phyloP scores from a whole-genome alignment of 768 basidiomycete species.

The Amylocystis lapponica region DNA sequence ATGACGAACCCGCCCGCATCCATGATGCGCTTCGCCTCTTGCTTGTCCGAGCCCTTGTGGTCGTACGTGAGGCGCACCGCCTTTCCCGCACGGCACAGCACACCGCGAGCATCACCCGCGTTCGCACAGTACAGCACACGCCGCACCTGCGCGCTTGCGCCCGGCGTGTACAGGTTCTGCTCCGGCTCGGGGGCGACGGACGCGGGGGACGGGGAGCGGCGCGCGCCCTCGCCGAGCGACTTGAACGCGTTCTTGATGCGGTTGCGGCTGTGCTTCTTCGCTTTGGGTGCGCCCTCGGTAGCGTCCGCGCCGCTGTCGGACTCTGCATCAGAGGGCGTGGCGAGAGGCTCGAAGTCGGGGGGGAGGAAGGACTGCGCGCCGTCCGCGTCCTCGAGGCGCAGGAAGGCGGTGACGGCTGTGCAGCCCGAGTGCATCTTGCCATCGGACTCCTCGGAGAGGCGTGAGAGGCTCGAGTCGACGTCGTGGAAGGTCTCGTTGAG shows the following conservation, averaged over 20 bases:
- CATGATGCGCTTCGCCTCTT: constrained; percentile 95
- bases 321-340: constrained; percentile 3
- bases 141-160: constrained; percentile 29
- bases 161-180: constrained; percentile 10
- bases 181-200: constrained; percentile 5
- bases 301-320: constrained; percentile 32
- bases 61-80: constrained; percentile 95
- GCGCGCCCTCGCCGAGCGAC: constrained; percentile 35
- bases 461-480: constrained; percentile 80
- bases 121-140: constrained; percentile 94
- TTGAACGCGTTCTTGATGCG: constrained; percentile 53
- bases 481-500: constrained; percentile 93
- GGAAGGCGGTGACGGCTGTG: constrained; percentile 93
- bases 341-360: constrained; percentile 14
- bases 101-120: constrained; percentile 93
- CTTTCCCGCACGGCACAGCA: constrained; percentile 84
- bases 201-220: constrained; percentile 14
- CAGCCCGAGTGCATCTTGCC: constrained; percentile 96
- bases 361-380: constrained; percentile 66
- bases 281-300: constrained; percentile 36
- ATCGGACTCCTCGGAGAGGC: constrained; percentile 78
- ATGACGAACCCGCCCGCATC: constrained; percentile 98
- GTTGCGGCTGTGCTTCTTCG: constrained; percentile 38
- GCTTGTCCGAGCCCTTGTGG: constrained; percentile 95
- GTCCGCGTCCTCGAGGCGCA: constrained; percentile 81